Evolutionary conservation across 2,329 filamentous ascomycete genomes (phyloP), one percentile per base, ranked within the genome.

Genomic region (Pestalotiopsis fici): DNA sequence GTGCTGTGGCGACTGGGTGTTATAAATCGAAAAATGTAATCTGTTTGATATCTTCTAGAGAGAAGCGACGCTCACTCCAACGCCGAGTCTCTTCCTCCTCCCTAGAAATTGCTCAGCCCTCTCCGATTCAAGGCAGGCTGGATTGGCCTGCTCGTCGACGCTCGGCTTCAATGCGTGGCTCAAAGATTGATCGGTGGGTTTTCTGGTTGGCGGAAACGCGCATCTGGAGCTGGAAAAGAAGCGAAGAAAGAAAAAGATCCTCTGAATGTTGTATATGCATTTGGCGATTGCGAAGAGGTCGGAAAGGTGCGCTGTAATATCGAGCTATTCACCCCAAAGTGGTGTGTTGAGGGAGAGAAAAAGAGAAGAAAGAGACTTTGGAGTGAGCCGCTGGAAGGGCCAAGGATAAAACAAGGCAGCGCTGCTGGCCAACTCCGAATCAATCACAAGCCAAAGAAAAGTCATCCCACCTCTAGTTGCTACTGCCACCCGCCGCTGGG

Each of bases 181-280:
- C 81, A 73, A 82, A 83, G 72, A 85, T 80, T 76, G 82, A 80
- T 77, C 82, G 81, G 73, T 83, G 80, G 70, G 81, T 79, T 77
- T 82, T 80, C 77, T 84, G 81, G 78, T 81, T 80, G 80, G 81
- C 83, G 73, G 82, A 81, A 76, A 82, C 76, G 79, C 84, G 85
- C 87, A 89, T 89, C 85, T 88, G 86, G 84, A 81, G 82, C 76
- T 81, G 82, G 79, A 85, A 85, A 75, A 84, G 84, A 74, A 83
- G 83, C 72, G 83, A 79, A 73, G 82, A 81, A 70, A 78, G 79
- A 70, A 74, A 77, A 69, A 77, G 74, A 78, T 81, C 76, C 74
- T 74, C 76, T 70, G 80, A 77, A 75, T 79, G 80, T 82, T 83
- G 81, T 82, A 81, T 84, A 87, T 86, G 86, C 87, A 89, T 89